These are phyloP conservation scores for Lenzites betulinus DNA, from an alignment of 768 basidiomycete species.

Conservation along the genomic window DNA sequence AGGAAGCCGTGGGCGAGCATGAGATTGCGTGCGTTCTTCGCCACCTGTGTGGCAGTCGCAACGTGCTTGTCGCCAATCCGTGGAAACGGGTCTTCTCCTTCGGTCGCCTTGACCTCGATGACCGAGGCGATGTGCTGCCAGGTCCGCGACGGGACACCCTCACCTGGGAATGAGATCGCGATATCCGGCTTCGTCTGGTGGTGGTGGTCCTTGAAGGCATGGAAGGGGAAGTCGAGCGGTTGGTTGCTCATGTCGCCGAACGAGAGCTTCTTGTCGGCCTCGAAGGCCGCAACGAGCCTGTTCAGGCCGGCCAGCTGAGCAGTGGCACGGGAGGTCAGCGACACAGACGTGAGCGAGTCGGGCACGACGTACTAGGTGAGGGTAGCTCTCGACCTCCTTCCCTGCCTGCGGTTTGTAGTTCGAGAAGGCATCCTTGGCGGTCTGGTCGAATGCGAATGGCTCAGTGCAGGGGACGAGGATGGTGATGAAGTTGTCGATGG, in stretches of 20 bases:
- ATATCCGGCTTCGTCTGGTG: constrained; percentile 6
- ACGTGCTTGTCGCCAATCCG: neutral
- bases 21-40: constrained; percentile 15
- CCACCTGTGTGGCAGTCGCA: constrained; percentile 4
- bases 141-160: neutral
- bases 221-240: neutral
- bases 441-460: neutral
- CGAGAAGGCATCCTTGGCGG: neutral
- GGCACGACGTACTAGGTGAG: neutral
- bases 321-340: neutral
- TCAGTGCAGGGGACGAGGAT: neutral
- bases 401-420: neutral
- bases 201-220: constrained; percentile 1
- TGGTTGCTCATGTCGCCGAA: neutral
- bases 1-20: constrained; percentile 13
- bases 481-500: neutral
- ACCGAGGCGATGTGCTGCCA: constrained; percentile 14
- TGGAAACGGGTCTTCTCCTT: neutral
- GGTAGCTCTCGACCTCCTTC: neutral
- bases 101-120: constrained; percentile 6
- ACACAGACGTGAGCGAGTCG: too few relatives aligned
- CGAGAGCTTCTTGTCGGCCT: neutral
- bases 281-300: neutral
- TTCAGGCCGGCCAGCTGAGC: neutral
- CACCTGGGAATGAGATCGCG: constrained; percentile 1